phyloP scores from a whole-genome alignment of 2,329 filamentous ascomycete species.

The Rhynchosporium secalis region DNA sequence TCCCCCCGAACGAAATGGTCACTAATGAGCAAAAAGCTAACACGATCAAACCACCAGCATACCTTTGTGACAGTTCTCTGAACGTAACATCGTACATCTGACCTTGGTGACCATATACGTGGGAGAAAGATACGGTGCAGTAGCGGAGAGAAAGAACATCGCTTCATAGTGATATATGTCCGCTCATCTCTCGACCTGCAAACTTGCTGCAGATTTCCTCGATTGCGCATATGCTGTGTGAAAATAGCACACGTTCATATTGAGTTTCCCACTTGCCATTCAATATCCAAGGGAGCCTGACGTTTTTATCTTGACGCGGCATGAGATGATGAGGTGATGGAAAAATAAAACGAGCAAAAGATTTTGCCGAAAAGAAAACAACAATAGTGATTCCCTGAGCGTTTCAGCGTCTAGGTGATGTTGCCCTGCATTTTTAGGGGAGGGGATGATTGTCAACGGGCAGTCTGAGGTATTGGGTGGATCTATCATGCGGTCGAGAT shows the following conservation, averaged over 20 bases:
- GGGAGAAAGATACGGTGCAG: not conserved
- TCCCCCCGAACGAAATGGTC: no score
- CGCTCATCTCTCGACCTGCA: not conserved
- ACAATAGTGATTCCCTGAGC: no score
- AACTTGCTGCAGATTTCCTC: conserved; percentile 2
- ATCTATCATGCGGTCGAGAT: conserved; percentile 2
- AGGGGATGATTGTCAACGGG: not conserved
- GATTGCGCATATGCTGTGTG: not conserved
- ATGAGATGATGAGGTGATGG: no score
- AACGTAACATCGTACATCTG: no score
- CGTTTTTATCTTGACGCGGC: no score
- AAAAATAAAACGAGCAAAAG: no score
- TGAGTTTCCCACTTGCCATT: no score
- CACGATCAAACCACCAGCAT: not conserved
- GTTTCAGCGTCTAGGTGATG: no score
- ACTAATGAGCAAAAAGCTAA: not conserved
- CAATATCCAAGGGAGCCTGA: no score
- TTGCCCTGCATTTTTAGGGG: not conserved
- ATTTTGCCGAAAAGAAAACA: no score
- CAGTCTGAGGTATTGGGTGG: conserved; percentile 32
- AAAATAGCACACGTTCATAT: not conserved
- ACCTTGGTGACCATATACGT: no score
- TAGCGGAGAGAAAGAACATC: not conserved
- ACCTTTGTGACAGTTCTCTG: no score
- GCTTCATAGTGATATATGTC: not conserved